Base-by-base conservation (phyloP, 257 asterid species). In the Mitragyna speciosa region DNA sequence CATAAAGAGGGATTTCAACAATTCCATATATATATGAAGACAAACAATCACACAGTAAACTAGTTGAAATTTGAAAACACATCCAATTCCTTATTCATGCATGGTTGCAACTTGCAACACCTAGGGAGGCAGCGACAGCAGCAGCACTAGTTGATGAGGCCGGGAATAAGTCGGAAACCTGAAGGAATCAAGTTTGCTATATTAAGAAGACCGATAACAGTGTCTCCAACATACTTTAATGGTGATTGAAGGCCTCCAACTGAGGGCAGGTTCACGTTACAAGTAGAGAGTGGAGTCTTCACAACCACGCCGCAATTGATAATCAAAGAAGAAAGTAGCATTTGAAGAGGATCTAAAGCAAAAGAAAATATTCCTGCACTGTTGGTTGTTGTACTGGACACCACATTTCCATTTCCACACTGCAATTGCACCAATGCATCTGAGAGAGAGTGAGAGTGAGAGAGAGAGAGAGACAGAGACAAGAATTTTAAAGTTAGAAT, bases 341-440 rank as follows among this genome's bases (percentile, higher is more conserved):
- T 15, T 76, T 73, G 76, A 33, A 84, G 16, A n/a, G 85, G 85
- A 45, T 80, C 68, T 39, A 85, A 61, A 22, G 52, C 12, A 0
- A 80, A 19, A 0, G 80, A 56, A 54, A 83, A 87, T 20, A 68
- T 39, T 58, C 90, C 88, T 2, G 77, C 47, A 12, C 72, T 61
- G 56, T 85, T 78, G 5, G 87, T 85, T 28, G 76, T 82, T 33
- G 88, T 28, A 72, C 75, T 78, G 2, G 90, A 54, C 19, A 87
- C 65, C 0, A 85, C 84, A 17, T 80, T 78, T 72, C 85, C 85
- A 15, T 76, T 71, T 20, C 87, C 88, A 76, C 88, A 87, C 20
- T 54, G 81, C 79, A 87, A 22, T 43, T 84, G 85, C 74, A 85
- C 87, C 64, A 58, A 15, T 12, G 90, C 87, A 81, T 81, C 87